phyloP scores from a whole-genome alignment of 2,329 filamentous ascomycete genomes.

The Pyrenochaeta sp. region DNA sequence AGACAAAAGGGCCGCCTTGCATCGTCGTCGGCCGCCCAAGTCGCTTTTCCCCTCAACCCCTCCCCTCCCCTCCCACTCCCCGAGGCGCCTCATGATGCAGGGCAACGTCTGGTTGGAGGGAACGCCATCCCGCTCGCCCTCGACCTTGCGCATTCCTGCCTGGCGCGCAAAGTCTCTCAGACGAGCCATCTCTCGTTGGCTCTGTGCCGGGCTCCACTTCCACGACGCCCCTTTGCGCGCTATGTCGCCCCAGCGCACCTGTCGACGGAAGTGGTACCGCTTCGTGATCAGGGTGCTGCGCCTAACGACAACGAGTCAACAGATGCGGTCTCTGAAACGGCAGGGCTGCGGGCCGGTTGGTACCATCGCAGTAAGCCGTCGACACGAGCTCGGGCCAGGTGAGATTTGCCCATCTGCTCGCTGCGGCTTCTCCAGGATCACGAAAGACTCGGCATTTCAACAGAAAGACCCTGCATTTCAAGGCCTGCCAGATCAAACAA shows the following conservation, averaged over 20 bases:
- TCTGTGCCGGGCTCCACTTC: slow-evolving; percentile 7
- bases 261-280: slow-evolving; percentile 4
- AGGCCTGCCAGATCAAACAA: slow-evolving; percentile 18
- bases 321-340: slow-evolving; percentile 3
- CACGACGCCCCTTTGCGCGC: slow-evolving; percentile 11
- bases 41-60: slow-evolving; percentile 6
- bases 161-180: slow-evolving; percentile 14
- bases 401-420: neutral
- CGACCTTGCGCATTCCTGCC: slow-evolving; percentile 8
- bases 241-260: slow-evolving; percentile 8
- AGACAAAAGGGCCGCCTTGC: slow-evolving; percentile 26
- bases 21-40: too few relatives aligned
- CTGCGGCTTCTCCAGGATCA: neutral
- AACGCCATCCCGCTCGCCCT: slow-evolving; percentile 24
- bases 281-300: slow-evolving; percentile 1
- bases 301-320: slow-evolving; percentile 7
- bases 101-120: slow-evolving; percentile 24
- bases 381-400: too few relatives aligned
- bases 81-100: slow-evolving; percentile 23
- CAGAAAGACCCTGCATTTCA: slow-evolving; percentile 29
- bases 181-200: slow-evolving; percentile 2
- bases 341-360: slow-evolving; percentile 11
- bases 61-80: slow-evolving; percentile 10
- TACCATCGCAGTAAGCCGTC: neutral
- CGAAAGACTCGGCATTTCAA: slow-evolving; percentile 17